Percentiles rank a stretch among this genome's conserved stretches.
These are phyloP conservation scores for Acanthochlamys bracteata DNA, from an alignment of 106 monocot species.

Conservation along the genomic window DNA sequence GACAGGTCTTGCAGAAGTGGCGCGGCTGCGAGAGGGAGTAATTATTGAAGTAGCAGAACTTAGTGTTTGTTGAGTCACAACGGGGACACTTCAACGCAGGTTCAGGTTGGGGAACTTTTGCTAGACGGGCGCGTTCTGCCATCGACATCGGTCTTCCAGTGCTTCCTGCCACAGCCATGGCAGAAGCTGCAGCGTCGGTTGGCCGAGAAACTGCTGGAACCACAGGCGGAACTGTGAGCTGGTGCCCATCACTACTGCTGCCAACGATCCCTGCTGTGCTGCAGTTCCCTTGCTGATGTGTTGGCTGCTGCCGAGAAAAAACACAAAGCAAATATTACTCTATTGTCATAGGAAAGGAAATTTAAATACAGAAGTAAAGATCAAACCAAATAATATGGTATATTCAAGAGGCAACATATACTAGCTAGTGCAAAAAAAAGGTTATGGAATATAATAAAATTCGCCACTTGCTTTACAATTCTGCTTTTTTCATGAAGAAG, in stretches of 20 bases:
- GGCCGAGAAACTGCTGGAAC: too few relatives aligned
- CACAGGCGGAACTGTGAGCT: too few relatives aligned
- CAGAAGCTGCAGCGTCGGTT: too few relatives aligned
- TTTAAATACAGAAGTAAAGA: not conserved
- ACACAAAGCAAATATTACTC: not conserved
- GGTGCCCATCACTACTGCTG: too few relatives aligned
- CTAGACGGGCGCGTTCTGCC: slow-evolving; percentile 42
- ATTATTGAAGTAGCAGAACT: slow-evolving; percentile 63
- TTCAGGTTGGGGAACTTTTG: slow-evolving; percentile 46
- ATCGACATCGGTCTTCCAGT: slow-evolving; percentile 26
- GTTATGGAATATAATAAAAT: slow-evolving; percentile 3
- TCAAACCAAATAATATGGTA: slow-evolving; percentile 5
- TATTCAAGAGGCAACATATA: slow-evolving; percentile 20
- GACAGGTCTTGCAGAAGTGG: slow-evolving; percentile 56
- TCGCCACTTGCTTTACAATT: not conserved
- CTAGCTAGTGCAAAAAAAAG: not conserved
- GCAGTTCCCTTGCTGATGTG: slow-evolving; percentile 15
- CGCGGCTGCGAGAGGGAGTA: slow-evolving; percentile 49
- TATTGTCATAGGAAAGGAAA: not conserved
- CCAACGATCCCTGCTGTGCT: slow-evolving; percentile 1
- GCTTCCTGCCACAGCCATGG: not conserved
- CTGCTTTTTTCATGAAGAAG: slow-evolving; percentile 8
- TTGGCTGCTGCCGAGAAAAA: slow-evolving; percentile 8
- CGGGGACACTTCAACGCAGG: slow-evolving; percentile 43
- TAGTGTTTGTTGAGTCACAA: slow-evolving; percentile 52